phyloP scores from a whole-genome alignment of 2,329 filamentous ascomycete species.

The Exserohilum turcica region DNA sequence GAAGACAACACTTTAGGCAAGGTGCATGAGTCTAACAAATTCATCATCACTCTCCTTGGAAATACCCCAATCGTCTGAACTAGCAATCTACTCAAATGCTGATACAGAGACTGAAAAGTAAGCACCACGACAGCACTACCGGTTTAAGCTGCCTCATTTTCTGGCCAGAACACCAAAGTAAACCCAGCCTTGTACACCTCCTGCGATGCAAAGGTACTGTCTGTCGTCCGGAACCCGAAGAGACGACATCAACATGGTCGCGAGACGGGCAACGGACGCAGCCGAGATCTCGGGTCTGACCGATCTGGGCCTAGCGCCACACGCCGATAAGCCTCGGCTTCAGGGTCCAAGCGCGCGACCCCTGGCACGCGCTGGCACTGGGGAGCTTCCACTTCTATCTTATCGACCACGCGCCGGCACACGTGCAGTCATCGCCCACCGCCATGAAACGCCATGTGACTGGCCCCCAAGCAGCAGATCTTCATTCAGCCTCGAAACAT shows the following conservation, averaged over 20 bases:
- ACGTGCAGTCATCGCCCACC: slow-evolving; percentile 16
- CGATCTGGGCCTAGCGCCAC: background rate
- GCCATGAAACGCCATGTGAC: slow-evolving; percentile 14
- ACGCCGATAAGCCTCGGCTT: slow-evolving; percentile 3
- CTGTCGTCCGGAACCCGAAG: background rate
- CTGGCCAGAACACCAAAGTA: too few species aligned
- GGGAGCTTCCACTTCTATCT: too few species aligned
- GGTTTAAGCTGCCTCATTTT: too few species aligned
- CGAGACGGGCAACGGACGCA: background rate
- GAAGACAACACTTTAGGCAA: too few species aligned
- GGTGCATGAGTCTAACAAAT: too few species aligned
- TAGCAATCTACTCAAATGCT: too few species aligned
- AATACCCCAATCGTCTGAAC: too few species aligned
- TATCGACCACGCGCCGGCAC: slow-evolving; percentile 17
- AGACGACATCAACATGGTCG: background rate
- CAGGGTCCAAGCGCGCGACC: slow-evolving; percentile 5
- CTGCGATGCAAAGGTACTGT: too few species aligned
- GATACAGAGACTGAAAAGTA: too few species aligned
- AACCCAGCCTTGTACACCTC: too few species aligned
- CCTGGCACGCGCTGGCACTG: slow-evolving; percentile 2
- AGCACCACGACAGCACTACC: too few species aligned
- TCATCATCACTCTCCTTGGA: too few species aligned
- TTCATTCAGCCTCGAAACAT: slow-evolving; percentile 40
- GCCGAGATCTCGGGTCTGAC: background rate
- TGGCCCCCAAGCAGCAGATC: slow-evolving; percentile 23